Evolutionary conservation across 768 basidiomycete genomes (phyloP).

Genomic region (Hypsizygus marmoreus): DNA sequence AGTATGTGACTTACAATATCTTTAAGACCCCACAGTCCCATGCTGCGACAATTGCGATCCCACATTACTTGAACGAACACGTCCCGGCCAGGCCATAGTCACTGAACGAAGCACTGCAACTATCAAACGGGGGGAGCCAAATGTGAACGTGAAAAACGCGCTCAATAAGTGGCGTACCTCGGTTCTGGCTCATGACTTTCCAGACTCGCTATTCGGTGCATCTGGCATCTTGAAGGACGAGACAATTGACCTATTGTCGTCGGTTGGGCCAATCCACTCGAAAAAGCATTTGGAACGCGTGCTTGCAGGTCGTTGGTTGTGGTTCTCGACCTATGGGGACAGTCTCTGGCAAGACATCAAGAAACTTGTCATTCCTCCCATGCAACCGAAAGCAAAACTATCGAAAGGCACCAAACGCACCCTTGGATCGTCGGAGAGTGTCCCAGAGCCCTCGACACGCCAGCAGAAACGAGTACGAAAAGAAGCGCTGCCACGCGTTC

Average conservation of each 20-base stretch:
- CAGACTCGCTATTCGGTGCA: neutral
- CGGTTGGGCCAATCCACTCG: neutral
- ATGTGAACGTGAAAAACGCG: neutral
- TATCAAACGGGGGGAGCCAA: neutral
- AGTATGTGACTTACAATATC: neutral
- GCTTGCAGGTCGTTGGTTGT: neutral
- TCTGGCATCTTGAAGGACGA: neutral
- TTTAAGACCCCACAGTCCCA: neutral
- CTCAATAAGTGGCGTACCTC: neutral
- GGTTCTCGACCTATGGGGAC: no score
- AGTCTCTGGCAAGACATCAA: no score
- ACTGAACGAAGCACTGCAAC: neutral
- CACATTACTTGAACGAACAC: neutral
- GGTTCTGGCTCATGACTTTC: neutral
- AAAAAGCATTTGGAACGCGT: neutral
- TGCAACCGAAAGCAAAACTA: no score
- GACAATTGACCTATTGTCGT: neutral
- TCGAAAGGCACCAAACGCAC: no score
- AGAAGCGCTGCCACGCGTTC: no score
- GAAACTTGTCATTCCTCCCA: no score
- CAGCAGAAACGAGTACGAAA: no score
- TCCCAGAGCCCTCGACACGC: no score
- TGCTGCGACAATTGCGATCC: neutral
- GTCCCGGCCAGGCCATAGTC: neutral
- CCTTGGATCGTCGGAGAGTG: no score